Evolutionary conservation across 2,329 filamentous ascomycete species (phyloP), one percentile per base, ranked within the genome.

Genomic region (Emmonsiellopsis sp.): DNA sequence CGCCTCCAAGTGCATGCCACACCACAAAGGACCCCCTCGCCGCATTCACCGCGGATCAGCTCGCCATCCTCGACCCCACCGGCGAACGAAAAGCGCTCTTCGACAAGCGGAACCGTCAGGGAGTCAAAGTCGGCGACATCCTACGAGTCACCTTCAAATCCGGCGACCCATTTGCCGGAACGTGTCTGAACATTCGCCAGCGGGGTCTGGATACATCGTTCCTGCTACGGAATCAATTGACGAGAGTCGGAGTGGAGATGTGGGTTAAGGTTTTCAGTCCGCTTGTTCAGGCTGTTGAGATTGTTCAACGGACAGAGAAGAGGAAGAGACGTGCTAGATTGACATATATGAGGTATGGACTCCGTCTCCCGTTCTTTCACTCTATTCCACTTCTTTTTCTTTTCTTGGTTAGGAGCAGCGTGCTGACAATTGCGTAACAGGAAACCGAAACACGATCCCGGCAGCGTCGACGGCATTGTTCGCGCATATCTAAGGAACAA

Each of bases 261-360:
- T 95, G 89, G 85, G 90, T 87, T 73, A 98, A 98, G 78, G 78
- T 97, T 55, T 97, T 93, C 77, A 88, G 83, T 66, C 92, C 92
- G 56, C 86, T 88, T 66, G 86, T 97, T 34, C 83, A 87, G 67
- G 88, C 88, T 58, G 89, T 98, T 65, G 92, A 98, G 74, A 86
- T 98, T 62, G 87, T 97, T 70, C 88, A 95, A 81, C 79, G 92
- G 63, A 80, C 83, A 58, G 79, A 82, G 65, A 93, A 90, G 85
- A 82, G 89, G 69, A 88, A 89, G 60, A 85, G 91, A 68, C 82
- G 93, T 64, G 92, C 91, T 31, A 80, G 89, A 61, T 77, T 98
- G 70, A 95, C 88, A 64, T 97, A 92, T 71, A 87, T 98, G 86
- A 82, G 91, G 70, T 76, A 65, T 61, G 71, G 68, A 51, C 44